Evolutionary conservation across 2,329 filamentous ascomycete species (phyloP), one percentile per base, ranked within the genome.

Genomic region (Gaeumannomyces sp.): DNA sequence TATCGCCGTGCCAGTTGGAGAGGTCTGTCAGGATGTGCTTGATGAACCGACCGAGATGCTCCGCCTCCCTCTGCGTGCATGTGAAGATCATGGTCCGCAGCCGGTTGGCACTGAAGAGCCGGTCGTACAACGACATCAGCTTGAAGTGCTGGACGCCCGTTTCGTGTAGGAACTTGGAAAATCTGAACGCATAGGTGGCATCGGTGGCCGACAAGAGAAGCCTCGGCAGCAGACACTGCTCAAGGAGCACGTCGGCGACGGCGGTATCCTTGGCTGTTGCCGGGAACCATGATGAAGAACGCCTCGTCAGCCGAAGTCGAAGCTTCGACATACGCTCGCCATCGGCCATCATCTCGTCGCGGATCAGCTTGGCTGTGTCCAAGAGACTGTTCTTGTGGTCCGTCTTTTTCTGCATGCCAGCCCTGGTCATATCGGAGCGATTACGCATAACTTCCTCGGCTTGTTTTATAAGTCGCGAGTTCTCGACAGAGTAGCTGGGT

Each of bases 191-290:
- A 78, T 92, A 99, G 70, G 96, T 92, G 0, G 94, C 91, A 74
- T 99, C 95, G 62, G 90, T 84, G 1, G 92, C 87, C 0, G 93
- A 97, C 35, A 97, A 81, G 31, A 95, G 83, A 25, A 96, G 82
- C 58, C 95, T 89, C 13, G 95, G 95, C n/a, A 98, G 77, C 69
- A 99, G 88, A 73, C 95, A 99, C 71, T 96, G 89, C 76, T 98
- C 93, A 13, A 99, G 83, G 25, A 99, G 78, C 4, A 86, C 83
- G 70, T 93, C 87, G 63, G 94, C 91, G 5, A 96, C 81, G 10
- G 80, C 80, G 65, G 90, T 87, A 56, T 83, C 78, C 70, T 88
- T 90, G 28, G 83, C 79, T 66, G 85, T 83, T 68, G 87, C 83
- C 5, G 84, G 79, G 73, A 98, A 97, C 87, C 93, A 97, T 64